Base-by-base conservation (phyloP, 306 rosid genomes). In the Sicyos baderoa region DNA sequence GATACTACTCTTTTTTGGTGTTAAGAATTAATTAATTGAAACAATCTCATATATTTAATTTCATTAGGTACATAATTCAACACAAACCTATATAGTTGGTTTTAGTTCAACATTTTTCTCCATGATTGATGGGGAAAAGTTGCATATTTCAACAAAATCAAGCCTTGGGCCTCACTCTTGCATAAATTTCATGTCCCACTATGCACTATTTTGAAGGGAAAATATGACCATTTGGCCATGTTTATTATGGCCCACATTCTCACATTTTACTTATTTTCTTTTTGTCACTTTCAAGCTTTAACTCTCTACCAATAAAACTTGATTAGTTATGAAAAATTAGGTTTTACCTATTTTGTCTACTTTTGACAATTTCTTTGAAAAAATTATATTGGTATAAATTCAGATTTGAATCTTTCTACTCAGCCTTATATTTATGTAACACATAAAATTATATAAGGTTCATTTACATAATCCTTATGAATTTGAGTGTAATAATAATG, bases 261-360 rank as follows among this genome's bases (percentile, higher is more conserved):
- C 44, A 14, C 12, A 7, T 29, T 2, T 59, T 14, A 32, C 4
- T 25, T 27, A 32, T 57, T 76, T 74, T 54, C 72, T 82, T 84
- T 82, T 84, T 61, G 87, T 83, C 84, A 62, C 83, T 70, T 80
- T 88, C 88, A 85, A 85, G 87, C 63, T 78, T 83, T 80, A 79
- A 80, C 84, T 29, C 3, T 0, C 11, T 13, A 5, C 32, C 15
- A 54, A 54, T 10, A 21, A 0, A 14, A 0, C 21, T 25, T 4
- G 9, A 15, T 14, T 25, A 27, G 21, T 15, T 59, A 27, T 6
- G 4, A 1, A 3, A 60, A 14, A 27, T 10, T 0, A n/a, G 17
- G 22, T n/a, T 51, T 51, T 9, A 51, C 55, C 55, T n/a, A 51
- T 0, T 0, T 5, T 3, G 0, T 51, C 22, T n/a, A 16, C 22